Evolutionary conservation across 495 filamentous ascomycete species (phyloP), one percentile per base, ranked within the genome.

Genomic region (Hyaloscypha finlandica): DNA sequence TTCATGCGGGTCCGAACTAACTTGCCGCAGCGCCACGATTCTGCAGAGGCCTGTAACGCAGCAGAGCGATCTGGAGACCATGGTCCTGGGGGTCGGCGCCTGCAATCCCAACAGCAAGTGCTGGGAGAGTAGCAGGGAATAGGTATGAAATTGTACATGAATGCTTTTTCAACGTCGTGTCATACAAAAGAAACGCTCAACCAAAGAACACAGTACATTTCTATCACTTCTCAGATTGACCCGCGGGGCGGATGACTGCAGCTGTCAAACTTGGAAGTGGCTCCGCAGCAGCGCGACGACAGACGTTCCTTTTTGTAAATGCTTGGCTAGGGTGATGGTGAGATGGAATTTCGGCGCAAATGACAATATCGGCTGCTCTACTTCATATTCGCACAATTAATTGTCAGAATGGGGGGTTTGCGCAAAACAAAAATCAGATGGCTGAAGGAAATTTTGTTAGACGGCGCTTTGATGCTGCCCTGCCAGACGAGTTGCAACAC

Each of bases 31-130:
- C 42, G 60, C 39, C 60, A 63, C 60, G 60, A 63, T 52, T 1
- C 42, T 63, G 60, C 60, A 63, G 45, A 30, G 16, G 39, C 42
- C 39, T 63, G 60, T 1, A 53, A 63, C 29, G 29, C 39, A 63
- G 29, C 22, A 61, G 58, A 42, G 4, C 42, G 39, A 52, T 53
- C 39, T 30, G 3, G 42, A 25, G 22, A 51, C 29, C 60, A 63
- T 12, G 60, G 60, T 52, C 60, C 42, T 53, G 60, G 42, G 42
- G 60, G 22, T 53, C 60, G 60, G 60, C 60, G 53, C 20, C 25
- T 48, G n/a, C 29, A 53, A 42, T 31, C 39, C 60, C 42, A 63
- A 63, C 20, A 5, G 32, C 29, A 33, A 52, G 22, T 56, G 53
- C 20, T 56, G 53, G 53, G 53, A 25, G 19, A 16, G 0, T 6